Percentiles rank a stretch among this genome's conserved stretches.
Conservation (phyloP, 768 basidiomycete species). For the Clathrus columnatus region DNA sequence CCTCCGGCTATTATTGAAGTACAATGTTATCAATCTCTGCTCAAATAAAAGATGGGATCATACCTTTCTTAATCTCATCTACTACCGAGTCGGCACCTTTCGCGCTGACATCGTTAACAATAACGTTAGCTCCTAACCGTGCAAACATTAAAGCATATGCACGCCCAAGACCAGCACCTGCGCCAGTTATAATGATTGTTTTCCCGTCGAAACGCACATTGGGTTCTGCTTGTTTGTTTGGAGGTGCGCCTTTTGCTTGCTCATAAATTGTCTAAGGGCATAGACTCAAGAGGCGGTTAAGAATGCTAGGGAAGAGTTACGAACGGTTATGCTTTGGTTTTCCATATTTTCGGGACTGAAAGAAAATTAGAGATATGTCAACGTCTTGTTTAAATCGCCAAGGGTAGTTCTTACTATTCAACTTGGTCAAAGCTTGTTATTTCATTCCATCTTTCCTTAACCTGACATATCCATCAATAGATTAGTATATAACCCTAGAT, state of each 20-base stretch:
- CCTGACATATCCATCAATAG: constrained; percentile 32
- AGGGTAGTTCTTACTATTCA: constrained; percentile 43
- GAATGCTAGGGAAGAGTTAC: not conserved
- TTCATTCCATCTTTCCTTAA: constrained; percentile 77
- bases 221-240: constrained; percentile 62
- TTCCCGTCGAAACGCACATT: constrained; percentile 78
- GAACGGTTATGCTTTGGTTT: not conserved
- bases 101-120: constrained; percentile 90
- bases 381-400: not conserved
- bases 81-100: constrained; percentile 79
- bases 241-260: constrained; percentile 47
- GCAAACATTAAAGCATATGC: constrained; percentile 89
- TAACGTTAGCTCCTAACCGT: constrained; percentile 89
- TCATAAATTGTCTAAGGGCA: constrained; percentile 46
- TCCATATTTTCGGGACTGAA: constrained; percentile 3
- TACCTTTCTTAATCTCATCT: constrained; percentile 76
- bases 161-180: constrained; percentile 90
- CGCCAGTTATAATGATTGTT: constrained; percentile 90
- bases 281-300: too few relatives aligned
- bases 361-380: not conserved
- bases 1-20: constrained; percentile 62
- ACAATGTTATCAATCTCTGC: not conserved
- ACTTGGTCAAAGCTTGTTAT: constrained; percentile 72
- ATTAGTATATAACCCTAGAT: not conserved
- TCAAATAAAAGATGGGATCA: constrained; percentile 14